Evolutionary conservation across 2,329 filamentous ascomycete genomes (phyloP), one percentile per base, ranked within the genome.

Genomic region (Sporothrix brunneoviolacea): DNA sequence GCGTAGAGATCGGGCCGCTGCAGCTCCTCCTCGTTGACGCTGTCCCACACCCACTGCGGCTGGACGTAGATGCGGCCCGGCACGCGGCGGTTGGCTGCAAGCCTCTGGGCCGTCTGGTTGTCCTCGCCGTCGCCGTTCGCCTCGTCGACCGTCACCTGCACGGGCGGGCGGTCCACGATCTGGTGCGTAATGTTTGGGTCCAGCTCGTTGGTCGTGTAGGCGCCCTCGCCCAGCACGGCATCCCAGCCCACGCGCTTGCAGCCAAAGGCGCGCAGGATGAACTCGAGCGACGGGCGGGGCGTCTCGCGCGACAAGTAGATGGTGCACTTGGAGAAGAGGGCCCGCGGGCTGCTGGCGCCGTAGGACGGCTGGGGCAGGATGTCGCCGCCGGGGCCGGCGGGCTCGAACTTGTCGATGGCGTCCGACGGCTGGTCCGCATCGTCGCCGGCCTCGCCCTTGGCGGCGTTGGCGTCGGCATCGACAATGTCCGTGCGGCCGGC

Each of bases 11-110:
- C 89, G 28, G 91, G 82, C 57, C 86, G 79, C 65, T 96, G 83
- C 50, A 98, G 73, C 68, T 91, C 89, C 55, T 89, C 88, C 40
- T 93, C 88, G 65, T 98, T 98, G 65, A 95, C 73, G 61, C 88
- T 91, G 64, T 98, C 93, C 93, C 93, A 98, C 4, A 98, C 83
- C 91, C 94, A 98, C 66, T 98, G 93, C 18, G 93, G 93, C 71
- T 98, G 93, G 50, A 98, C 72, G 60, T 98, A 98, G 56, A 83
- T 89, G 58, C 93, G 80, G 32, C 91, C 91, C n/a, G 91, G 90
- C 55, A 97, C 85, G 54, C 90, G 82, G 56, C 82, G 82, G 61
- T 88, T 86, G 53, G 68, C 68, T 22, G 65, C 73, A 50, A 82
- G 69, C 65, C 76, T 79, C 65, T 76, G 79, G 42, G 71, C 71